phyloP scores from a whole-genome alignment of 345 rosid genomes.

The Brassica juncea region DNA sequence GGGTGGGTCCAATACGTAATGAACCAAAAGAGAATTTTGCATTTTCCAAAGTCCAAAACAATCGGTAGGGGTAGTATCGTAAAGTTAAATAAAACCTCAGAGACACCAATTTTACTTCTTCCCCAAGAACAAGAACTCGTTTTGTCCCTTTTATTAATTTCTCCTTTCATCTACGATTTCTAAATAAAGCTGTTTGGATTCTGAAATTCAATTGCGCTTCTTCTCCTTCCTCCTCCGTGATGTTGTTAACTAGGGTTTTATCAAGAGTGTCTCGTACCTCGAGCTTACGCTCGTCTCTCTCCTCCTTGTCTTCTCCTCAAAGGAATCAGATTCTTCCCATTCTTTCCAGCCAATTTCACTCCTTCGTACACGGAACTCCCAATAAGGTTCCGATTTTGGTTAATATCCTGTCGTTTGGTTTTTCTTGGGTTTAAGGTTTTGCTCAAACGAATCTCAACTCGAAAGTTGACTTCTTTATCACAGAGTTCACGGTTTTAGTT shows the following conservation, averaged over 20 bases:
- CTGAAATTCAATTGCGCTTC: background rate
- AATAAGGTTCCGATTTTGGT: conserved; percentile 36
- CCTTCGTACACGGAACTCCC: conserved; percentile 42
- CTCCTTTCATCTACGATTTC: background rate
- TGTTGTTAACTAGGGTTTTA: conserved; percentile 58
- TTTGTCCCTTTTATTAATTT: background rate
- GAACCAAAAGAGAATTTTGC: too few species aligned
- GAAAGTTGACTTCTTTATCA: background rate
- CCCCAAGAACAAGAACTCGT: conserved; percentile 32
- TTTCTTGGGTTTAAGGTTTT: conserved; percentile 53
- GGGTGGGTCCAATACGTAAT: too few species aligned
- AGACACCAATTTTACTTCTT: conserved; percentile 32
- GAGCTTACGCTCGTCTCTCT: conserved; percentile 48
- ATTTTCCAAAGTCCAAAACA: too few species aligned
- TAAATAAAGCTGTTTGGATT: conserved; percentile 3
- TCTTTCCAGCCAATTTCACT: conserved; percentile 44
- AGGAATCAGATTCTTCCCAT: conserved; percentile 40
- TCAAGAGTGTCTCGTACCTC: conserved; percentile 58
- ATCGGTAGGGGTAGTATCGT: too few species aligned
- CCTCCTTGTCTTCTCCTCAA: conserved; percentile 42
- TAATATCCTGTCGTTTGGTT: conserved; percentile 31
- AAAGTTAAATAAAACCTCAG: too few species aligned
- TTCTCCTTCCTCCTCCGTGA: conserved; percentile 9
- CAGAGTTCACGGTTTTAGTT: background rate
- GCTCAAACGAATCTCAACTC: conserved; percentile 14